Percentiles rank a stretch among this genome's conserved stretches.
Evolutionary conservation across 108 stramenopile genomes (phyloP).

Genomic region (Conticribra guillardii): DNA sequence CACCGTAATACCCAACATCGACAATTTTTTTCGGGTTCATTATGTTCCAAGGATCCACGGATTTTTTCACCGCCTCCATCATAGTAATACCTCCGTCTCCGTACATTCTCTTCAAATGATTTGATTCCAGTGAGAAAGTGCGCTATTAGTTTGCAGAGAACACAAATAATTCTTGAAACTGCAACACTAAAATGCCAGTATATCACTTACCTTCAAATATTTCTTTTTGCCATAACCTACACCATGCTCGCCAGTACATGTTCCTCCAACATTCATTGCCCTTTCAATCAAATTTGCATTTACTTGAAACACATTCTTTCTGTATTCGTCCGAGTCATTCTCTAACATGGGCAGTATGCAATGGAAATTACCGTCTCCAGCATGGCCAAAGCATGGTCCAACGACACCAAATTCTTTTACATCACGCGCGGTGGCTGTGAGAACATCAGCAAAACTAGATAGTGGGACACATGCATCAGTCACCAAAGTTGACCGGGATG

Average conservation of each 20-base stretch:
- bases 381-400: constrained; percentile 94
- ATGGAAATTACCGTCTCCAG: constrained; percentile 98
- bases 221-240: constrained; percentile 92
- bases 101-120: constrained; percentile 71
- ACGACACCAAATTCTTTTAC: constrained; percentile 69
- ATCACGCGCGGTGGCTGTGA: constrained; percentile 72
- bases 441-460: constrained; percentile 79
- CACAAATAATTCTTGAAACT: too few relatives aligned
- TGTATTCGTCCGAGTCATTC: constrained; percentile 74
- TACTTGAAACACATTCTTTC: constrained; percentile 60
- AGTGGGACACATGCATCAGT: constrained; percentile 97
- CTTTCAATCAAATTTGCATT: constrained; percentile 69
- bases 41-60: constrained; percentile 89
- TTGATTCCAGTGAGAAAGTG: too few relatives aligned
- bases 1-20: too few relatives aligned
- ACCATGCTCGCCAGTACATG: constrained; percentile 98
- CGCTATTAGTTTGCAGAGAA: too few relatives aligned
- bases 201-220: constrained; percentile 54
- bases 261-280: constrained; percentile 85
- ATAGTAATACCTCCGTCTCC: constrained; percentile 79
- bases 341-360: constrained; percentile 80
- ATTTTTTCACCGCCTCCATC: constrained; percentile 86
- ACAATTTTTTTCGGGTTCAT: constrained; percentile 77
- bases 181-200: background rate
- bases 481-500: constrained; percentile 54